Conservation (phyloP, 169 alveolate genomes). For the Cryptosporidium canis region DNA sequence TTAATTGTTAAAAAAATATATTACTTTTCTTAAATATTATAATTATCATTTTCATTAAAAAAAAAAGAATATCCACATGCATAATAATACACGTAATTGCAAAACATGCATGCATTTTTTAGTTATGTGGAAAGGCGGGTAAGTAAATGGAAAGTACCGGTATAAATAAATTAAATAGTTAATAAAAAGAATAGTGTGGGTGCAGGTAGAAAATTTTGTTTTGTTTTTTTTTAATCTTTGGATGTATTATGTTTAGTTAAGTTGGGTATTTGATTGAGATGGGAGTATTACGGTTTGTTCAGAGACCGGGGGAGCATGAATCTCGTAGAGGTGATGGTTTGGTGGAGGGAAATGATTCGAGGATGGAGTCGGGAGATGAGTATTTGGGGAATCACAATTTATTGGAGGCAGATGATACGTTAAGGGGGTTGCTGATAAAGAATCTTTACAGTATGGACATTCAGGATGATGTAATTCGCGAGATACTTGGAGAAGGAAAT, state of each 20-base stretch:
- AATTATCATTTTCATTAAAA: neutral
- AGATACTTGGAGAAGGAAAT: conserved; percentile 11
- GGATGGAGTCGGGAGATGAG: no score
- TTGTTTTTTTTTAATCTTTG: no score
- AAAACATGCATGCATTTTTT: conserved; percentile 15
- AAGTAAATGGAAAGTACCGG: neutral
- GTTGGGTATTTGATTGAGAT: no score
- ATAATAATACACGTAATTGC: neutral
- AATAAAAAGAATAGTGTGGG: no score
- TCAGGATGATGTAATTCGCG: conserved; percentile 32
- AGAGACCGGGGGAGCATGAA: no score
- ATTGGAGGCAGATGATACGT: conserved; percentile 34
- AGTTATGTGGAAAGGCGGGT: neutral
- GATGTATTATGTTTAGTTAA: no score
- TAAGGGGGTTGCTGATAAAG: conserved; percentile 1
- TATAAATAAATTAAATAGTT: neutral
- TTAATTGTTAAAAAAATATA: neutral
- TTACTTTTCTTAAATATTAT: neutral
- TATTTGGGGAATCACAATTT: neutral
- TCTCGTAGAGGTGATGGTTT: no score
- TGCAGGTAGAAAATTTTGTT: no score
- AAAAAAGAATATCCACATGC: neutral
- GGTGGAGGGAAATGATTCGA: no score
- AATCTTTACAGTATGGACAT: conserved; percentile 21
- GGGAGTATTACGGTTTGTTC: no score